Percentiles rank a stretch among this genome's conserved stretches.
phyloP scores from a whole-genome alignment of 352 stramenopile species.

The Phytophthora pisi region DNA sequence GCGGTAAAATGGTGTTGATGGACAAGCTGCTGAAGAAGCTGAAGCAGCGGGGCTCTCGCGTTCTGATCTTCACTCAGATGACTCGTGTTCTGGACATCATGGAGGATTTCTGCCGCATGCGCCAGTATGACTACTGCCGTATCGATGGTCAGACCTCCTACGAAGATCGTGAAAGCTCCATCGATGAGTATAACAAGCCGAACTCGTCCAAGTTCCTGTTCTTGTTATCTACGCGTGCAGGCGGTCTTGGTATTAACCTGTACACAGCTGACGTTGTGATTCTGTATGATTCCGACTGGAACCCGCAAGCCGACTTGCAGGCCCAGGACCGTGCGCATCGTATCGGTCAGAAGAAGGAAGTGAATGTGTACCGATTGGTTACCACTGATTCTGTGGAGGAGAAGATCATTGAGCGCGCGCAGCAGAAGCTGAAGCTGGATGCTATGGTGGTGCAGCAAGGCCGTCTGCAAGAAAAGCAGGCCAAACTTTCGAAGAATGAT shows the following conservation, averaged over 20 bases:
- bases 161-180: constrained; percentile 83
- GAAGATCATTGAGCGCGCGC: constrained; percentile 98
- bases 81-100: constrained; percentile 94
- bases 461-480: constrained; percentile 86
- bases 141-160: constrained; percentile 91
- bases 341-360: constrained; percentile 98
- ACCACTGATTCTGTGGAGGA: constrained; percentile 98
- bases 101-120: constrained; percentile 96
- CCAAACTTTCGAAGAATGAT: constrained; percentile 95
- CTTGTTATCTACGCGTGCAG: constrained; percentile 96
- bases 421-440: constrained; percentile 96
- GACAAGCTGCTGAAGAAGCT: constrained; percentile 93
- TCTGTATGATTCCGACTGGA: constrained; percentile 98
- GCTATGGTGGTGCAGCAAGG: constrained; percentile 90
- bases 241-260: constrained; percentile 98
- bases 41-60: constrained; percentile 87
- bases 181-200: constrained; percentile 96
- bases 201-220: constrained; percentile 98
- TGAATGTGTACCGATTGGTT: constrained; percentile 95
- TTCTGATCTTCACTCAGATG: constrained; percentile 95
- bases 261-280: constrained; percentile 99
- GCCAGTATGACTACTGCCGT: constrained; percentile 88
- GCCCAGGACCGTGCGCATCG: constrained; percentile 96
- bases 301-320: constrained; percentile 97
- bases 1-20: constrained; percentile 97